Conservation (phyloP, 1,284 basidiomycete species). For the Stereum hirsutum region DNA sequence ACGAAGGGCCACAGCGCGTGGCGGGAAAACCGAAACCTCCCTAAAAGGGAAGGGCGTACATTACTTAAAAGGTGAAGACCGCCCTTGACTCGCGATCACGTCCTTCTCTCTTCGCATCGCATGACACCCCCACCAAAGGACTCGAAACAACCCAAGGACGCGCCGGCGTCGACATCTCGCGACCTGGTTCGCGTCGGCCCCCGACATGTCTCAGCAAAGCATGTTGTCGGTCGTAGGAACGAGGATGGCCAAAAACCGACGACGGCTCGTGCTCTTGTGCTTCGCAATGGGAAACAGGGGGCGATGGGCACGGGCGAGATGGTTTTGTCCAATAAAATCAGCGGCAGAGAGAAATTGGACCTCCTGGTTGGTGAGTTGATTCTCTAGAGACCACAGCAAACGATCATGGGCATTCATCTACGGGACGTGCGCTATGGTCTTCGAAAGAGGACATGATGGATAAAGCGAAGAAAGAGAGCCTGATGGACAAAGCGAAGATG, state of each 20-base stretch:
- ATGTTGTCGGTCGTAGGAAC: constrained; percentile 27
- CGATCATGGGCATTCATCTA: constrained; percentile 8
- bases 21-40: too few species aligned
- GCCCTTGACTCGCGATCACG: too few species aligned
- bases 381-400: constrained; percentile 4
- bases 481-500: constrained; percentile 41
- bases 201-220: constrained; percentile 35
- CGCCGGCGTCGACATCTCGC: too few species aligned
- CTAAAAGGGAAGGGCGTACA: too few species aligned
- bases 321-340: constrained; percentile 42
- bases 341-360: constrained; percentile 70
- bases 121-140: too few species aligned
- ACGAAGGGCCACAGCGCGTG: too few species aligned
- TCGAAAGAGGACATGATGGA: too few species aligned
- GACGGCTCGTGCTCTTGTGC: constrained; percentile 58
- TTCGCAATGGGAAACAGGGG: constrained; percentile 67
- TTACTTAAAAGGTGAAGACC: too few species aligned
- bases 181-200: constrained; percentile 48
- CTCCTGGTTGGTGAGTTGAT: constrained; percentile 52
- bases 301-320: constrained; percentile 62
- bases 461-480: constrained; percentile 43
- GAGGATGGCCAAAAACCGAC: constrained; percentile 45
- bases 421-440: too few species aligned
- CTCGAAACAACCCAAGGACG: too few species aligned
- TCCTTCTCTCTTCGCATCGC: too few species aligned